Evolutionary conservation across 768 basidiomycete species (phyloP).

Genomic region (Lyophyllum shimeji): DNA sequence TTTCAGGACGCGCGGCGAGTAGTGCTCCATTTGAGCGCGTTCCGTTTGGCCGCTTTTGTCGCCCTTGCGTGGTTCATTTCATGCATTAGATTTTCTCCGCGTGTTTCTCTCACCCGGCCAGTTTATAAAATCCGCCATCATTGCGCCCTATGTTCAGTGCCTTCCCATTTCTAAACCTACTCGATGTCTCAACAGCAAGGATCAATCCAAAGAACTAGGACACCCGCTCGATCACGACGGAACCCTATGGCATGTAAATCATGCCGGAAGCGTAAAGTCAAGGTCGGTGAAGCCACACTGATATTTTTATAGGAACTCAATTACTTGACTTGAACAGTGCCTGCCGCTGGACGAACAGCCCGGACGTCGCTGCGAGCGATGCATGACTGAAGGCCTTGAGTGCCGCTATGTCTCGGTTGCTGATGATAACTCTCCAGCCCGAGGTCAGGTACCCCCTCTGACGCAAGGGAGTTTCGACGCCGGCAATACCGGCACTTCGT

Average conservation of each 20-base stretch:
- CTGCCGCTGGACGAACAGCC: slow-evolving; percentile 21
- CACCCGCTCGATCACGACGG: slow-evolving; percentile 28
- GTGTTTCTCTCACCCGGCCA: slow-evolving; percentile 4
- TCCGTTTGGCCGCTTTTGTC: not conserved
- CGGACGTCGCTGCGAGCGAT: slow-evolving; percentile 37
- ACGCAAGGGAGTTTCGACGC: not conserved
- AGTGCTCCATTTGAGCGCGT: not conserved
- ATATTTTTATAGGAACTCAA: slow-evolving; percentile 5
- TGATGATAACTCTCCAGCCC: slow-evolving; percentile 21
- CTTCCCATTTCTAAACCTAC: not conserved
- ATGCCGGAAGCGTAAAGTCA: slow-evolving; percentile 57
- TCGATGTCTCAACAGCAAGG: not conserved
- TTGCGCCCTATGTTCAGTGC: not conserved
- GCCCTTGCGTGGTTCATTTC: not conserved
- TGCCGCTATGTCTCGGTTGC: slow-evolving; percentile 45
- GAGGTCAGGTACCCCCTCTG: not conserved
- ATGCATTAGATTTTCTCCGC: not conserved
- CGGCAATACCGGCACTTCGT: not conserved
- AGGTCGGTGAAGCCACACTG: slow-evolving; percentile 28
- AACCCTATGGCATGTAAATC: slow-evolving; percentile 52
- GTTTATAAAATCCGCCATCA: slow-evolving; percentile 4
- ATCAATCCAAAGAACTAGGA: slow-evolving; percentile 4
- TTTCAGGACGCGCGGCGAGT: not conserved
- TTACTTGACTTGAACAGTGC: slow-evolving; percentile 24
- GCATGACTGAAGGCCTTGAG: slow-evolving; percentile 32